Base-by-base conservation (phyloP, 2,329 filamentous ascomycete genomes). In the Pseudodiploospora longispora region DNA sequence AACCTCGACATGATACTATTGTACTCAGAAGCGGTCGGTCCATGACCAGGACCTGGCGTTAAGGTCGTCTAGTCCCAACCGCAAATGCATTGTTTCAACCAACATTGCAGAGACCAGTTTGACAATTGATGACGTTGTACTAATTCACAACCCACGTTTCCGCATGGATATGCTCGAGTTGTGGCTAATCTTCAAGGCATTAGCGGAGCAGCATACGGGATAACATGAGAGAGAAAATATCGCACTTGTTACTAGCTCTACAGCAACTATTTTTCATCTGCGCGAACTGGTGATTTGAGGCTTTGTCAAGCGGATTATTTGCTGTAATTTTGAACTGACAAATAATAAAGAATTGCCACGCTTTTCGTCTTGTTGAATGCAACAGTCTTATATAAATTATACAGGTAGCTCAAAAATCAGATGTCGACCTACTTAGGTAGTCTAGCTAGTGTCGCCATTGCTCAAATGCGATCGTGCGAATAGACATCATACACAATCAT, bases 51-150 rank as follows among this genome's bases (percentile, higher is more conserved):
- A 98, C 56, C 91, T 93, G 1, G 90, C 93, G 88, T 93, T 48
- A 97, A 94, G 66, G 98, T 98, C 52, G 98, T 98, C 56, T 93
- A 3, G 74, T 87, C 3, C 85, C 90, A 1, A 93, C 5, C 82
- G 93, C 47, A 98, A 98, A 62, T 94, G 95, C 56, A 95, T 98
- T 51, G 91, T 98, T 35, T 93, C 94, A 1, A 98, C 93, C 30
- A 98, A 98, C 58, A 98, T 98, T 64, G 93, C 93, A 2, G 93
- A 98, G 65, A 98, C 93, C 0, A 95, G 89, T 73, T 72, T 98
- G 68, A 98, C 93, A 0, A 91, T 98, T 5, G 94, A 98, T 59
- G 93, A 19, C 19, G 19, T 19, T 19, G 19, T 19, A 27, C 36
- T 41, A 6, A 36, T 44, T 9, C 46, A 38, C 35, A 44, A 47